phyloP scores from a whole-genome alignment of 2,329 filamentous ascomycete genomes.

The Pleochaeta shiraiana region DNA sequence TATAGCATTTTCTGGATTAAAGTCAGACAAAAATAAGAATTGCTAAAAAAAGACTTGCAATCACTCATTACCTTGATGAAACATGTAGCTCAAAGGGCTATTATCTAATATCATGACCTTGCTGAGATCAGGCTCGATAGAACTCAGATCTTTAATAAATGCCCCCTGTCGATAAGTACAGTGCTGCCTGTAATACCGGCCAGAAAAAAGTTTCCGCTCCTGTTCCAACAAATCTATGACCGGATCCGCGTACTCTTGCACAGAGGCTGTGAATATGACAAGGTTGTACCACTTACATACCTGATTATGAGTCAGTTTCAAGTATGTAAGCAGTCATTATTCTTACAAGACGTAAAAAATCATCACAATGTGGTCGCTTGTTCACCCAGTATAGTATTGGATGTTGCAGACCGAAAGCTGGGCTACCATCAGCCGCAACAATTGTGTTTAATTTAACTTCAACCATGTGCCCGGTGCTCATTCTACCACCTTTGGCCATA shows the following conservation, averaged over 20 bases:
- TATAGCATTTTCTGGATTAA: conserved; percentile 84
- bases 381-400: conserved; percentile 98
- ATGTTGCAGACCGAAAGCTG: conserved; percentile 60
- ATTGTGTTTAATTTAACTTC: conserved; percentile 72
- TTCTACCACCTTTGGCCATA: conserved; percentile 87
- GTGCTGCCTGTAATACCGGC: conserved; percentile 87
- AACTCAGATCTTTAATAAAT: conserved; percentile 94
- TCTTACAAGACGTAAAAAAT: conserved; percentile 66
- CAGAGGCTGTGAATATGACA: conserved; percentile 88
- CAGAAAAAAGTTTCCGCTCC: conserved; percentile 90
- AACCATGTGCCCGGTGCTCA: conserved; percentile 97
- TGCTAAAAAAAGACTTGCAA: conserved; percentile 16
- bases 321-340: background rate
- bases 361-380: conserved; percentile 91
- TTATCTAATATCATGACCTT: conserved; percentile 99
- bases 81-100: conserved; percentile 93
- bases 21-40: background rate
- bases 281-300: conserved; percentile 97
- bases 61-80: conserved; percentile 93
- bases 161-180: conserved; percentile 90
- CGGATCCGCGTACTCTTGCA: conserved; percentile 95
- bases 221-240: conserved; percentile 98
- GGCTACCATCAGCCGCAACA: conserved; percentile 42
- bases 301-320: conserved; percentile 22
- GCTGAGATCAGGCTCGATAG: conserved; percentile 89